phyloP scores from a whole-genome alignment of 306 rosid genomes.

The Biancaea sappan region DNA sequence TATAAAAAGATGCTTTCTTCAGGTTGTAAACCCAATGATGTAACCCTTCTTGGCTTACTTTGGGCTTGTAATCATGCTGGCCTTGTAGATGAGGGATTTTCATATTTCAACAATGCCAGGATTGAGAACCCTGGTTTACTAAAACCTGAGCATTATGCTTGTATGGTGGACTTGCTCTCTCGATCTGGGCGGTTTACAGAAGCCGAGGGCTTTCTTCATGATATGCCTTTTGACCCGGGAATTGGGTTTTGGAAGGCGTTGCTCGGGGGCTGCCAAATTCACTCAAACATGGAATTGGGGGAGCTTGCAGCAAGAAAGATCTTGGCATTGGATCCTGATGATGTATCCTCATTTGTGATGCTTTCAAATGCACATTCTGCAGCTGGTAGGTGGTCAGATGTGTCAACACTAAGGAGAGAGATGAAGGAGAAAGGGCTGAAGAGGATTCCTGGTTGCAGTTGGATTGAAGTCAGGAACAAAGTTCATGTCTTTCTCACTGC shows the following conservation, averaged over 20 bases:
- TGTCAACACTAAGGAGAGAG: slow-evolving; percentile 59
- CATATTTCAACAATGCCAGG: slow-evolving; percentile 63
- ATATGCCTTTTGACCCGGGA: slow-evolving; percentile 76
- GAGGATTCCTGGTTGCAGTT: slow-evolving; percentile 90
- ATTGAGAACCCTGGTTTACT: slow-evolving; percentile 50
- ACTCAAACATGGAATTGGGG: slow-evolving; percentile 68
- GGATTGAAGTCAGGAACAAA: slow-evolving; percentile 76
- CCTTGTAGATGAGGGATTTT: slow-evolving; percentile 68
- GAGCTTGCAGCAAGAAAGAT: slow-evolving; percentile 73
- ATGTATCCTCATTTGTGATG: slow-evolving; percentile 86
- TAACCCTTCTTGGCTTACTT: slow-evolving; percentile 76
- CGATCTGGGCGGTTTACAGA: slow-evolving; percentile 69
- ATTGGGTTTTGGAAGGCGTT: slow-evolving; percentile 93
- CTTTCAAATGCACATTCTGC: slow-evolving; percentile 86
- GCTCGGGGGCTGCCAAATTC: slow-evolving; percentile 93
- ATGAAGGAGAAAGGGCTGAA: slow-evolving; percentile 84
- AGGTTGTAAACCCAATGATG: slow-evolving; percentile 56
- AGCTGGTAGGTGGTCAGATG: slow-evolving; percentile 79
- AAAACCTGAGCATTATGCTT: slow-evolving; percentile 88
- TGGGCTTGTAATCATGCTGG: slow-evolving; percentile 97
- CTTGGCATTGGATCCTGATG: slow-evolving; percentile 74
- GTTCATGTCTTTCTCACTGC: slow-evolving; percentile 65
- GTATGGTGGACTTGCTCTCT: slow-evolving; percentile 83
- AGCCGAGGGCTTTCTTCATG: slow-evolving; percentile 62
- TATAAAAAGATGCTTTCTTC: slow-evolving; percentile 57